Evolutionary conservation across 2,329 filamentous ascomycete genomes (phyloP), one percentile per base, ranked within the genome.

Genomic region (Pseudopithomyces chartarum): DNA sequence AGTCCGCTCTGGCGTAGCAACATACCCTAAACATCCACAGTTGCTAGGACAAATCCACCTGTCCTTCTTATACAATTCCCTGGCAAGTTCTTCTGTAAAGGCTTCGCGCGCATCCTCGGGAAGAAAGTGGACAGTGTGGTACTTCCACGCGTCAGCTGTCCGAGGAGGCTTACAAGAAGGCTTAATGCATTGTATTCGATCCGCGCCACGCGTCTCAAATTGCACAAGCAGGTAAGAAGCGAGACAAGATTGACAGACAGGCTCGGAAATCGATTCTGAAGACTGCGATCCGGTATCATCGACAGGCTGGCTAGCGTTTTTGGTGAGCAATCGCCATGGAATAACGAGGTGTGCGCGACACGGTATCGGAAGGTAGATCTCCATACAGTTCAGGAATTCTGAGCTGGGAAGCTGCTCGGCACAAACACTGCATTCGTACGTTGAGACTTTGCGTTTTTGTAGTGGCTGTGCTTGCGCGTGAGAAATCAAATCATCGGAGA

Each of bases 401-500:
- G 7, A 23, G n/a, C 17, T 19, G 15, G 46, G 46, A 4, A 49
- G 46, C 6, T 26, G 13, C 17, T 49, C 46, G 19, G 34, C 8
- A 20, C 46, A 49, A 15, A 49, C 33, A 19, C 17, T 49, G 46
- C 46, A 49, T 29, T 49, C 33, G 33, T 45, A 45, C 6, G n/a
- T 47, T n/a, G n/a, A 29, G 11, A n/a, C 11, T 19, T 22, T 47
- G 43, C 23, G 15, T 11, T 29, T 20, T 36, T 19, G 1, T 13
- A n/a, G 17, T 15, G 45, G n/a, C 3, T 10, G 15, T 15, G 32
- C 15, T 22, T n/a, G 19, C 12, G 15, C 10, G 6, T 40, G 8
- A 7, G 38, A 15, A 6, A 40, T 17, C n/a, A 12, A n/a, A n/a
- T 19, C 38, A 40, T n/a, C n/a, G 19, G n/a, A 10, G 38, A 17